Evolutionary conservation across 495 filamentous ascomycete species (phyloP), one percentile per base, ranked within the genome.

Genomic region (Penicillium chermesinum): DNA sequence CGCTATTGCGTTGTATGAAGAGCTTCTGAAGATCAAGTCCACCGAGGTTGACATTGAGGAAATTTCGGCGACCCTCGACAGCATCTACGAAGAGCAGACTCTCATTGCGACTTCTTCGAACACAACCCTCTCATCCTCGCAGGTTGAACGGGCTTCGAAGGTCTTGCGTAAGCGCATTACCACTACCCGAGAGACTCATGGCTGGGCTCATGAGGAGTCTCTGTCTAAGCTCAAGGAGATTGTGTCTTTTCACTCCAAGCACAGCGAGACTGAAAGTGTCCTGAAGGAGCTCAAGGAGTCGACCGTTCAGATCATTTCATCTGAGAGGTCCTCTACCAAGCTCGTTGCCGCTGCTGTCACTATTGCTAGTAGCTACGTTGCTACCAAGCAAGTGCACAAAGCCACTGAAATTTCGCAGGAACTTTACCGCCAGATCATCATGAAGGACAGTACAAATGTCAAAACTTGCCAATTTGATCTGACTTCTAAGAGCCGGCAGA

Each of bases 161-260:
- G 42, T 61, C 25, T 45, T 63, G 34, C 61, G 45, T 21, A 56
- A 61, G 48, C 67, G 63, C 7, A 62, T 69, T 22, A 45, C 53
- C 0, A 49, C 53, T 18, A 25, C 62, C 7, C 65, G 67, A 1
- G 44, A 63, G 33, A 53, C 45, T 10, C 48, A 69, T 27, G 67
- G 67, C 18, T 71, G 65, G 65, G 65, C 67, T 12, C 65, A 69
- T 18, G 58, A 67, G 48, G 64, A 67, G 44, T 63, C 65, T 7
- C 48, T 71, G 6, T 53, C 56, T 15, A 54, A 67, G 51, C 53
- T 71, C 48, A 44, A 62, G 37, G 57, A 69, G 46, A 49, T 71
- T 5, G 50, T 64, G 5, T 54, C 55, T 5, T 58, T 69, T 42
- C 61, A 69, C 46, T 55, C 52, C 40, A 59, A 61, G 32, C 60